phyloP scores from a whole-genome alignment of 2,329 filamentous ascomycete species.

The Mycosphaerella sp. region DNA sequence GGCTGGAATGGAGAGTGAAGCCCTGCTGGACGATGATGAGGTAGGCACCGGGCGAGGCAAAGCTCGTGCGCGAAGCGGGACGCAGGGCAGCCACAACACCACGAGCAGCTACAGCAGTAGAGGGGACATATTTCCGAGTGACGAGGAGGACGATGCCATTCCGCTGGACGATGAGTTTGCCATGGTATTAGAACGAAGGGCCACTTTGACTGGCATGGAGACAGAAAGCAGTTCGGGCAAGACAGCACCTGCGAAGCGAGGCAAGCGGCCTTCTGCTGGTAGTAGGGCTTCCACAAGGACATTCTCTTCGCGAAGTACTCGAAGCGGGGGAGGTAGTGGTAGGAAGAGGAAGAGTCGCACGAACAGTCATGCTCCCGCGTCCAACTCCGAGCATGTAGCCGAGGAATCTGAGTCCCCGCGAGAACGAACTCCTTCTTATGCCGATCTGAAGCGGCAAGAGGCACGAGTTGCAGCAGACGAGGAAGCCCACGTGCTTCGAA shows the following conservation, averaged over 20 bases:
- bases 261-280: constrained; percentile 41
- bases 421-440: constrained; percentile 42
- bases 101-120: constrained; percentile 80
- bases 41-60: constrained; percentile 36
- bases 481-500: constrained; percentile 50
- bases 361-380: constrained; percentile 17
- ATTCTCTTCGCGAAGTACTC: constrained; percentile 21
- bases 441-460: constrained; percentile 54
- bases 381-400: constrained; percentile 5
- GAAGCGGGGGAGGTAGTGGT: constrained; percentile 15
- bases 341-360: constrained; percentile 20
- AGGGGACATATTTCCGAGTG: constrained; percentile 85
- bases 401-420: constrained; percentile 25
- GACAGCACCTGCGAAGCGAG: constrained; percentile 33
- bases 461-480: constrained; percentile 49
- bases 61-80: constrained; percentile 64
- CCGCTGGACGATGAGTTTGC: constrained; percentile 89
- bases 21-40: constrained; percentile 61
- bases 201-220: constrained; percentile 41
- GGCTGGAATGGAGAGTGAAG: constrained; percentile 55
- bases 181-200: constrained; percentile 66
- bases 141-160: constrained; percentile 81
- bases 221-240: constrained; percentile 69
- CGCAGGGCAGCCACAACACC: constrained; percentile 71
- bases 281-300: constrained; percentile 27